These are phyloP conservation scores for Cochlearia excelsa DNA, from an alignment of 345 rosid genomes.

Conservation along the genomic window DNA sequence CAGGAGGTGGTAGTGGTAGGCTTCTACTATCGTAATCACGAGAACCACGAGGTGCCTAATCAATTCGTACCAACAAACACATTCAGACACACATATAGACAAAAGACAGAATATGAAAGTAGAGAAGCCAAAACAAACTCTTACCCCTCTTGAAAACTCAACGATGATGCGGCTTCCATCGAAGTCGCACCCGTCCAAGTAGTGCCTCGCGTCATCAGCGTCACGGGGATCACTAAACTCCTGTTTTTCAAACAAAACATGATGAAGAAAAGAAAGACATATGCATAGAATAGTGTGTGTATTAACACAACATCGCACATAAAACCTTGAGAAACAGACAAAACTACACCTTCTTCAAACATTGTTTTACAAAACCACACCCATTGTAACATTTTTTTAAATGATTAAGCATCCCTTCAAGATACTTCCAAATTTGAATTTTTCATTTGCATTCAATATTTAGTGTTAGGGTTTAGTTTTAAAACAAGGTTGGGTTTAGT, in stretches of 20 bases:
- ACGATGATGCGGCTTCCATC: conserved; percentile 91
- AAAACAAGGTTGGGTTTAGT: no score
- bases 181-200: conserved; percentile 71
- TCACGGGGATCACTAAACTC: conserved; percentile 93
- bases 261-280: not conserved
- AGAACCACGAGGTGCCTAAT: conserved; percentile 79
- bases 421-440: no score
- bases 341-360: no score
- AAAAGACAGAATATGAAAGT: not conserved
- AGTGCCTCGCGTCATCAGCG: conserved; percentile 89
- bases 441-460: no score
- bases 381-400: no score
- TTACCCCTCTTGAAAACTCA: conserved; percentile 87
- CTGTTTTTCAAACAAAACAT: conserved; percentile 42
- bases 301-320: conserved; percentile 1
- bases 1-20: conserved; percentile 97
- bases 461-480: no score
- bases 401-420: no score
- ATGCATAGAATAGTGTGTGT: conserved; percentile 16
- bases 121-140: conserved; percentile 14
- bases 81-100: not conserved
- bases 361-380: no score
- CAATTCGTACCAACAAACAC: not conserved
- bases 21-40: conserved; percentile 64
- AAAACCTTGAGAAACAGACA: not conserved